Base-by-base conservation (phyloP, 768 basidiomycete species). In the Polyporus arcularius region DNA sequence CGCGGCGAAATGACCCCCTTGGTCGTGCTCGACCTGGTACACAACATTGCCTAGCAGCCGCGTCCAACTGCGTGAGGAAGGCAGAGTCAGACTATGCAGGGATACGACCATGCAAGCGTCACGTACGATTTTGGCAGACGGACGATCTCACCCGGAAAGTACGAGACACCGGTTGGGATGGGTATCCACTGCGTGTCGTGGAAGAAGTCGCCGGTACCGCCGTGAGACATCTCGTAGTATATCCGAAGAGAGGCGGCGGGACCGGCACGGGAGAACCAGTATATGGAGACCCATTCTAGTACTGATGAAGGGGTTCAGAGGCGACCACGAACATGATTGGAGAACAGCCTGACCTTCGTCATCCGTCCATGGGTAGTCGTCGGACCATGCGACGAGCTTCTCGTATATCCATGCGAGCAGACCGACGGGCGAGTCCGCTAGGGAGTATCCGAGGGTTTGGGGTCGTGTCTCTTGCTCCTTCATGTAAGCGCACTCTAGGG, bases 371-470 rank as follows among this genome's bases (percentile, higher is more conserved):
- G 77, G 76, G 68, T 87, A 85, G 1, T 67, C 62, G 63, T 86
- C 85, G 0, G 74, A 63, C 75, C 72, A 73, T 1, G 18, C 40
- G 2, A 72, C 63, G 21, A 68, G 66, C 56, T 75, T 74, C 66
- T 75, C 73, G 53, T 76, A 76, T n/a, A 76, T 71, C 75, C 75
- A 76, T 2, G 73, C 73, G 7, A 76, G 67, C 2, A 76, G 64
- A 0, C 82, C 86, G 6, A 76, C 77, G 9, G 86, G 86, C 8
- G 84, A 86, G 63, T 87, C 86, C 0, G 81, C 73, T 3, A 87
- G 71, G 11, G 73, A 62, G 63, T 87, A 87, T 0, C 82, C 85
- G 2, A 76, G 46, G 0, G 74, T 76, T 58, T 76, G 75, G 0
- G 75, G 74, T 30, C 67, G 63, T 4, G 72, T 73, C 7, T 60